Base-by-base conservation (phyloP, 352 stramenopile genomes). In the Pythium rishiriense region DNA sequence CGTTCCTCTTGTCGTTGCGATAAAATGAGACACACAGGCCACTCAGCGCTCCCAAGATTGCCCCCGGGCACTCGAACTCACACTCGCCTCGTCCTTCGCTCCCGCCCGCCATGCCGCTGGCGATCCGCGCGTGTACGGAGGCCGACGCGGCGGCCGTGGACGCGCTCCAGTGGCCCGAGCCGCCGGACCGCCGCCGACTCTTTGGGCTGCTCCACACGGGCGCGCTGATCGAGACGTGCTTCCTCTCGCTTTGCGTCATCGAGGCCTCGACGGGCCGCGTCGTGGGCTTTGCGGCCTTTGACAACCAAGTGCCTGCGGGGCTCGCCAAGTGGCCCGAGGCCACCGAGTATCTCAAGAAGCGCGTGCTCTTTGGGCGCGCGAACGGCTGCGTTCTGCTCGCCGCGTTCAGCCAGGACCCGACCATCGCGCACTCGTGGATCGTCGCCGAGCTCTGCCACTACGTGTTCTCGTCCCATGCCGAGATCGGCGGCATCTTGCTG, bases 271-370 rank as follows among this genome's bases (percentile, higher is more conserved):
- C 26, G 24, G 41, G 28, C 21, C 45, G 48, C 5, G n/a, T 75
- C 59, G 33, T 83, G 3, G 83, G 71, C 12, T 92, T 92, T 35
- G 76, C 81, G 14, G 79, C 77, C 14, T 87, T 92, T 25, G 81
- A 90, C 39, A 76, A 89, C 53, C 72, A 81, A 22, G 49, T 90
- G 4, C 76, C 83, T 0, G 57, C 70, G 9, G 63, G 62, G 11
- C 57, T 92, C 15, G 66, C 69, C 19, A 74, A 69, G 14, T 88
- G 76, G 78, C 56, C 76, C 0, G 81, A 92, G 65, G 81, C 84
- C 14, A 81, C 70, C 46, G 78, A 87, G 42, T 92, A 92, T 53
- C 62, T 92, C 19, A 82, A 76, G 50, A 85, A 87, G 49, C 73
- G 76, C 19, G 69, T 90, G 14, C 64, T 70, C 25, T 83, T 88